Base-by-base conservation (phyloP, 768 basidiomycete species). In the Asterophora lycoperdoides region DNA sequence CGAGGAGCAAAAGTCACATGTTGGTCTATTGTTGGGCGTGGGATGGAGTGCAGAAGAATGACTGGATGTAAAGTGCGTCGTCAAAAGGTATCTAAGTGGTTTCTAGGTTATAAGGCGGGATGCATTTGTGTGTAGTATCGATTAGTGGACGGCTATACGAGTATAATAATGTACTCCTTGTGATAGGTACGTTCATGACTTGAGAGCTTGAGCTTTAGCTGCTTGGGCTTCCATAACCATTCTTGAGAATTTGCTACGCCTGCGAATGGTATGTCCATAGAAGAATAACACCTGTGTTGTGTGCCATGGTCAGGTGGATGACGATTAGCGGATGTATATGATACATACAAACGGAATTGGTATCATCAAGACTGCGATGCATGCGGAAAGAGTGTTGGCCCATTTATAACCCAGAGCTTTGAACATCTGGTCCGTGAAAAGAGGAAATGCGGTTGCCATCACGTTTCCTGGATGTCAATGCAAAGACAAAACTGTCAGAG, bases 381-480 rank as follows among this genome's bases (percentile, higher is more conserved):
- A 70, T 0, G 72, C 79, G 55, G 81, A 79, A 1, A 83, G 65
- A 9, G 77, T 80, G 52, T 75, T 78, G 1, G 81, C 80, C 78
- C 84, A 85, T 52, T 72, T 74, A 49, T 79, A 81, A 13, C 71
- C 75, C 28, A 88, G 69, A 1, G 61, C 66, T 2, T 63, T 59
- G 61, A 79, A 84, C 80, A 86, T 82, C 42, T 71, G 75, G 14
- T 70, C 62, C 7, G 80, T 79, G 64, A 86, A 86, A 8, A 87
- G 70, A 0, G 84, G 79, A 63, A 87, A 86, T 9, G 68, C 71
- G 10, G 70, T 71, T 1, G 69, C 79, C 1, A 70, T 57, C 15
- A 81, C 48, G 51, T 80, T 81, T 29, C 79, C 77, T 80, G 51
- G 32, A 46, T 23, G 4, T 6, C 14, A 20, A n/a, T n/a, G n/a